Percentiles rank a stretch among this genome's conserved stretches.
phyloP scores from a whole-genome alignment of 164 flowering plant genomes.

The Vitis rupestris region DNA sequence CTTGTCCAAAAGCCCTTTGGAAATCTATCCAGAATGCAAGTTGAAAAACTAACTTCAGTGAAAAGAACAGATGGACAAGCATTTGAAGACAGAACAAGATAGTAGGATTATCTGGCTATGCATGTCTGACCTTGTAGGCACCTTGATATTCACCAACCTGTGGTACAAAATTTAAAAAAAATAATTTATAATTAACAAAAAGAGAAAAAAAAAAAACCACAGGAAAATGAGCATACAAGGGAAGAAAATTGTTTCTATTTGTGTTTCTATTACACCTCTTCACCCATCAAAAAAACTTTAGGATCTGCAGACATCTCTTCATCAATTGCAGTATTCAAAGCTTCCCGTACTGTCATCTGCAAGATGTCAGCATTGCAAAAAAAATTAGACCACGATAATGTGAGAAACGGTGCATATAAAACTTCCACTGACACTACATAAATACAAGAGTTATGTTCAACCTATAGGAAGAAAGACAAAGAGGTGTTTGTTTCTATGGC shows the following conservation, averaged over 20 bases:
- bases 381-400: too few relatives aligned
- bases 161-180: constrained; percentile 2
- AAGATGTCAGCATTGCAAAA: too few relatives aligned
- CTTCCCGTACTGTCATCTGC: constrained; percentile 54
- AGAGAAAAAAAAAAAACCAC: not conserved
- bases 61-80: too few relatives aligned
- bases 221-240: not conserved
- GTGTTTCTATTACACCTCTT: constrained; percentile 45
- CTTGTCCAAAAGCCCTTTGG: constrained; percentile 89
- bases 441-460: too few relatives aligned
- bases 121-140: constrained; percentile 86
- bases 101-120: constrained; percentile 1
- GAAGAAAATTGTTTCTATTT: not conserved
- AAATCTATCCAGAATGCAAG: constrained; percentile 39
- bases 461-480: too few relatives aligned
- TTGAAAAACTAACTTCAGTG: too few relatives aligned
- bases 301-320: constrained; percentile 64
- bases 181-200: constrained; percentile 7
- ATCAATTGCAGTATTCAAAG: constrained; percentile 52
- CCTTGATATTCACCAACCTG: constrained; percentile 99
- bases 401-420: too few relatives aligned
- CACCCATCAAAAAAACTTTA: constrained; percentile 72
- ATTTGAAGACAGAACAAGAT: too few relatives aligned
- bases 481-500: too few relatives aligned
- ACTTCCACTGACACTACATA: too few relatives aligned